A percentile compares a stretch with the other conserved stretches of the same genome.
Conservation (phyloP, 2,329 filamentous ascomycete genomes). For the Cylindrodendrum hubeiense region DNA sequence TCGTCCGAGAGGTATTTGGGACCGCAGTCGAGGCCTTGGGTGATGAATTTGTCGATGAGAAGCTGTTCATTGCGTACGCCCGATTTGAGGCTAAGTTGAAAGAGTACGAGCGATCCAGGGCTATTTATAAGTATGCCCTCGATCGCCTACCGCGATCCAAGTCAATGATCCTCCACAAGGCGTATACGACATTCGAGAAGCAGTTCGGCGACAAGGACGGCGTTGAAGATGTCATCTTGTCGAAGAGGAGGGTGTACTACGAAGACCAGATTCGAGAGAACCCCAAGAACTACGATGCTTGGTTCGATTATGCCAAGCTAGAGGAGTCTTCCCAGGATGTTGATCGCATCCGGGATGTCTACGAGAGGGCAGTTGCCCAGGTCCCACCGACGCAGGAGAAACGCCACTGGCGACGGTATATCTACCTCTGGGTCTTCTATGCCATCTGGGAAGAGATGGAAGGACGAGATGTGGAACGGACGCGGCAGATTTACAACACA, state of each 20-base stretch:
- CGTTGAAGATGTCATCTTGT: conserved; percentile 95
- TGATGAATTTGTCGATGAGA: conserved; percentile 96
- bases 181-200: conserved; percentile 98
- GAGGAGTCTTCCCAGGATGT: conserved; percentile 88
- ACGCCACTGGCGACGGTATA: conserved; percentile 95
- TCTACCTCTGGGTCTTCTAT: conserved; percentile 98
- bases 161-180: conserved; percentile 87
- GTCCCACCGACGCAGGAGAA: conserved; percentile 96
- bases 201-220: conserved; percentile 95
- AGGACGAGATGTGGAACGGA: conserved; percentile 80
- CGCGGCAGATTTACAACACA: conserved; percentile 90
- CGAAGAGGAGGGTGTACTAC: conserved; percentile 92
- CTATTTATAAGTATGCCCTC: conserved; percentile 96
- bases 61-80: conserved; percentile 95
- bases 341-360: conserved; percentile 89
- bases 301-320: conserved; percentile 94
- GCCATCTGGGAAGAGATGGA: conserved; percentile 95
- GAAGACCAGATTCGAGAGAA: conserved; percentile 96
- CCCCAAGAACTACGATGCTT: conserved; percentile 94
- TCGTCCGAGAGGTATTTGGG: conserved; percentile 93
- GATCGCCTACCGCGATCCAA: conserved; percentile 91
- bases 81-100: conserved; percentile 94
- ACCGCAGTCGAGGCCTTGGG: conserved; percentile 89
- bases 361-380: conserved; percentile 95
- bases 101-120: conserved; percentile 91